phyloP scores from a whole-genome alignment of 2,329 filamentous ascomycete species.

The Pseudogymnoascus sp. region DNA sequence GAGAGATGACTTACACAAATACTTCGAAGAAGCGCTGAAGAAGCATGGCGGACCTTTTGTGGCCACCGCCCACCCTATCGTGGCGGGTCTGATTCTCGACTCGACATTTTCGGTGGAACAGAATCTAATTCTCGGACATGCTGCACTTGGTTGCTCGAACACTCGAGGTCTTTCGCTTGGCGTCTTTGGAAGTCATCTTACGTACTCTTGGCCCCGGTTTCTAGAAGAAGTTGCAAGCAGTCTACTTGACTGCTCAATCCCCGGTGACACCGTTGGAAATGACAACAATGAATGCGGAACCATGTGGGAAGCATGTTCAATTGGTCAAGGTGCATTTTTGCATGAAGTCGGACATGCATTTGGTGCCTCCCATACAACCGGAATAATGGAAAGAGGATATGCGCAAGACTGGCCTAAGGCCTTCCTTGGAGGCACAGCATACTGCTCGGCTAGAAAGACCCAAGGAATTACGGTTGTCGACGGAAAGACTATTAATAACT shows the following conservation, averaged over 20 bases:
- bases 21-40: slow-evolving; percentile 42
- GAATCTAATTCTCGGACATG: slow-evolving; percentile 58
- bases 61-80: slow-evolving; percentile 47
- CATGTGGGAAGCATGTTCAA: slow-evolving; percentile 40
- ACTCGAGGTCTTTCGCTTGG: slow-evolving; percentile 55
- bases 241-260: slow-evolving; percentile 35
- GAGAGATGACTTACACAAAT: slow-evolving; percentile 47
- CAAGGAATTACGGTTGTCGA: slow-evolving; percentile 30
- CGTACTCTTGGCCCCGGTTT: slow-evolving; percentile 64
- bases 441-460: slow-evolving; percentile 27
- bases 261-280: slow-evolving; percentile 35
- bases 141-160: slow-evolving; percentile 51
- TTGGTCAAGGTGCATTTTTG: slow-evolving; percentile 62
- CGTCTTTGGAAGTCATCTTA: slow-evolving; percentile 64
- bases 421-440: slow-evolving; percentile 33
- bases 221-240: slow-evolving; percentile 57
- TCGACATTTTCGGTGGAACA: slow-evolving; percentile 56
- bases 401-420: slow-evolving; percentile 37
- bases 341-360: slow-evolving; percentile 67
- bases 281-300: slow-evolving; percentile 37
- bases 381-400: slow-evolving; percentile 52
- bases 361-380: slow-evolving; percentile 61
- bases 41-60: slow-evolving; percentile 29
- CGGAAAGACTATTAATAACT: slow-evolving; percentile 47
- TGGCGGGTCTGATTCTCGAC: slow-evolving; percentile 65